Evolutionary conservation across 2,329 filamentous ascomycete genomes (phyloP).

Genomic region (Lachnellula cervina): DNA sequence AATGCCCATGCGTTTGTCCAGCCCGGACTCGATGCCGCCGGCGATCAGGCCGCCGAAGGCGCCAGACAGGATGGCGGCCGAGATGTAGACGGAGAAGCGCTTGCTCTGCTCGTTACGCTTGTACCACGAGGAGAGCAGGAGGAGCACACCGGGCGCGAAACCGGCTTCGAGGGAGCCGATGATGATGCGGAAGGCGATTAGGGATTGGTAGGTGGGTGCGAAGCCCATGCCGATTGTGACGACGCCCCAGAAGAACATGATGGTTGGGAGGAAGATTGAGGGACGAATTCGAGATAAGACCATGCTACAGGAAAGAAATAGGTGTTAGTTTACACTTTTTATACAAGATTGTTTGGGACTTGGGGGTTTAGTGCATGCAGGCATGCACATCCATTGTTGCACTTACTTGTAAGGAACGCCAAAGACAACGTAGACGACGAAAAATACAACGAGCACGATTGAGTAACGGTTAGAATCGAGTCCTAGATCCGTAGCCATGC

Average conservation of each 20-base stretch:
- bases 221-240: slow-evolving; percentile 47
- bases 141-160: slow-evolving; percentile 48
- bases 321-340: too few relatives aligned
- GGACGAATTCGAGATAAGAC: slow-evolving; percentile 41
- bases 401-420: slow-evolving; percentile 42
- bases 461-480: slow-evolving; percentile 10
- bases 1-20: slow-evolving; percentile 43
- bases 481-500: slow-evolving; percentile 46
- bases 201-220: slow-evolving; percentile 41
- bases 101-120: slow-evolving; percentile 49
- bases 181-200: slow-evolving; percentile 45
- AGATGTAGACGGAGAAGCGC: slow-evolving; percentile 53
- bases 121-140: slow-evolving; percentile 53
- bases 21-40: slow-evolving; percentile 35
- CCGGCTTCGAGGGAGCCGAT: slow-evolving; percentile 48
- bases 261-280: slow-evolving; percentile 40
- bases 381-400: too few relatives aligned
- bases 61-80: slow-evolving; percentile 49
- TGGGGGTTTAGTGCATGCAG: too few relatives aligned
- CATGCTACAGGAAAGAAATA: slow-evolving; percentile 21
- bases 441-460: slow-evolving; percentile 33
- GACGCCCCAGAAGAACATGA: slow-evolving; percentile 44
- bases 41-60: slow-evolving; percentile 45
- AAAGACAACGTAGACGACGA: slow-evolving; percentile 47
- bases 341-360: too few relatives aligned